Percentiles rank a stretch among this genome's conserved stretches.
phyloP scores from a whole-genome alignment of 2,329 filamentous ascomycete genomes.

The Claviceps sp. region DNA sequence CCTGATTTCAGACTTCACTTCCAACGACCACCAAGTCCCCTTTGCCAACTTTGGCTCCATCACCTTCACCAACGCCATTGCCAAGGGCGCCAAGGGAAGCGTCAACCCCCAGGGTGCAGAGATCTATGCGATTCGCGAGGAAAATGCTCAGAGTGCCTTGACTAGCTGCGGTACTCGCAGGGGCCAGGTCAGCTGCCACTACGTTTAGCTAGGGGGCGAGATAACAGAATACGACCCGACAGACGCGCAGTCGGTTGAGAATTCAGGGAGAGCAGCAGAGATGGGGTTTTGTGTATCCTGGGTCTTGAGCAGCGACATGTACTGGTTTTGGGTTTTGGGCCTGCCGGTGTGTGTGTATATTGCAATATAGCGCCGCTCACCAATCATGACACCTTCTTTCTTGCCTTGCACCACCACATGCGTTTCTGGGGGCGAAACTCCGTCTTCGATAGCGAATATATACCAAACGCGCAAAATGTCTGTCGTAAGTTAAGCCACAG shows the following conservation, averaged over 20 bases:
- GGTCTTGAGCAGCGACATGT: neutral
- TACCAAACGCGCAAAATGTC: no score
- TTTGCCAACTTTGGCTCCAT: constrained; percentile 19
- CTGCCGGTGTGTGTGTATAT: neutral
- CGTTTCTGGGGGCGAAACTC: neutral
- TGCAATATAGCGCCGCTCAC: neutral
- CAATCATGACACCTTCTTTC: no score
- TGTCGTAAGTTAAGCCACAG: no score
- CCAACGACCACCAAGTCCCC: constrained; percentile 12
- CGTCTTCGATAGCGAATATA: neutral
- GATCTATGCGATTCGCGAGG: constrained; percentile 40
- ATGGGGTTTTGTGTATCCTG: neutral
- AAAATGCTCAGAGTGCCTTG: neutral
- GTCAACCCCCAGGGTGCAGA: constrained; percentile 56
- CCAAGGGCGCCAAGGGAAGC: constrained; percentile 11
- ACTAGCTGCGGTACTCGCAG: neutral
- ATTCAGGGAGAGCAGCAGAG: neutral
- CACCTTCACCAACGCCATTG: constrained; percentile 13
- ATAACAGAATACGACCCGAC: neutral
- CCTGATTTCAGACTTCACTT: constrained; percentile 13
- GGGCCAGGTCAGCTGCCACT: neutral
- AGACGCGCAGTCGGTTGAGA: neutral
- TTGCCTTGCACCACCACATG: no score
- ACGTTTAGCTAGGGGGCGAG: neutral
- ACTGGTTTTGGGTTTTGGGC: neutral